Evolutionary conservation across 345 rosid species (phyloP), one percentile per base, ranked within the genome.

Genomic region (Brassica nigra): DNA sequence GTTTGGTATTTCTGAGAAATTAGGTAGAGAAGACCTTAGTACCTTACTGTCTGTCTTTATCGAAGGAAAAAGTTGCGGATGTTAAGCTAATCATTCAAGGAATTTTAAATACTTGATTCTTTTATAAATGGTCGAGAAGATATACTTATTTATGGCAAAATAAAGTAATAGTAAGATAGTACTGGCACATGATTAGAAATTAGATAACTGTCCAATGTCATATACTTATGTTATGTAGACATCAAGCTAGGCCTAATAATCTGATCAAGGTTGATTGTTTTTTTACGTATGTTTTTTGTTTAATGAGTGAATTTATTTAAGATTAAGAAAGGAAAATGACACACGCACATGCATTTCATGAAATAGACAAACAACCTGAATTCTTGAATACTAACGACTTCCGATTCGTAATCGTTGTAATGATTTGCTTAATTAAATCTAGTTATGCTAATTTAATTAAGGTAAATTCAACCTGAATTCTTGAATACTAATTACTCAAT

Each of bases 51-150:
- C 47, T 74, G 83, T 69, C 79, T 68, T 63, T 63, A 62, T 80
- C 39, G 83, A 80, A 62, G 61, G 70, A 36, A 54, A 68, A 69
- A 72, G 59, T 75, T 62, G 79, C 54, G 79, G 79, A 75, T 65
- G 82, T 78, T 75, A 80, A 80, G 83, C 83, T 68, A 68, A 80
- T 80, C 70, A 75, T 73, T 77, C 33, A 75, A 62, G 71, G 71
- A 68, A 28, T 62, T 58, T 67, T 80, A 62, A 52, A 67, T 73
- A 62, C 62, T 57, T 37, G 12, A 4, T 33, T 33, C 10, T 68
- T 73, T 67, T 47, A 59, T 67, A 61, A 47, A 59, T 61, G 74
- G 58, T 54, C 42, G 44, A 49, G 57, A 61, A 79, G 39, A 73
- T 36, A 68, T 67, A 59, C 29, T 73, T 73, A 27, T 74, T 59